Conservation (phyloP, 192 early-diverging fungal species). For the Podila epigama region DNA sequence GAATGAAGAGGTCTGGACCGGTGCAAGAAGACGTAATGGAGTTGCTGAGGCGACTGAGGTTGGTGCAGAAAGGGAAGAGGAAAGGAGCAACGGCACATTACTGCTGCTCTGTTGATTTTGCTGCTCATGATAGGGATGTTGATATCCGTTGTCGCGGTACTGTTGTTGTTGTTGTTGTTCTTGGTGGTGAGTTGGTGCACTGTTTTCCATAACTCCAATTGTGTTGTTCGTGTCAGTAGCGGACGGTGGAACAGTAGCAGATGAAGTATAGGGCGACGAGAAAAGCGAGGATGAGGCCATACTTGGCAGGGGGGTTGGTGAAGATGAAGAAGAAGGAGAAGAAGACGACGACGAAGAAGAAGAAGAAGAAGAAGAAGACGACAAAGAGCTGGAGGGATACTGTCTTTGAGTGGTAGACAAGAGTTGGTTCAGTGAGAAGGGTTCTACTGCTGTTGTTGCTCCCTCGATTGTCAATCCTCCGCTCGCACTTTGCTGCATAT, state of each 20-base stretch:
- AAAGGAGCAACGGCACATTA: not conserved
- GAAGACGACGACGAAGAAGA: not conserved
- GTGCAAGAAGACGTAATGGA: conserved; percentile 4
- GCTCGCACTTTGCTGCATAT: not conserved
- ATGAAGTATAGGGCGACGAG: not conserved
- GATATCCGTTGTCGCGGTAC: not conserved
- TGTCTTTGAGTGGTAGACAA: not conserved
- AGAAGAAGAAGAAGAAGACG: not conserved
- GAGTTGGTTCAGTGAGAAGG: no score
- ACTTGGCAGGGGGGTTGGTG: no score
- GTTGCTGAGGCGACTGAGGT: not conserved
- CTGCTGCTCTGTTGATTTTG: not conserved
- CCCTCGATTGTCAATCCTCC: not conserved
- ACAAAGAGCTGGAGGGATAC: not conserved
- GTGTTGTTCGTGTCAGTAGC: not conserved
- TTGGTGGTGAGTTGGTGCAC: not conserved
- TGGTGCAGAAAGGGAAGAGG: not conserved
- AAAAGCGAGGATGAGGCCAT: no score
- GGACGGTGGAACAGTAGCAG: not conserved
- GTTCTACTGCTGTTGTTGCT: no score
- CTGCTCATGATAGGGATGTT: not conserved
- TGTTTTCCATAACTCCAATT: not conserved
- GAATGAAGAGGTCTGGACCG: not conserved
- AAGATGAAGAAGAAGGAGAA: not conserved
- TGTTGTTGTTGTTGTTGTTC: not conserved